Evolutionary conservation across 768 basidiomycete genomes (phyloP), one percentile per base, ranked within the genome.

Genomic region (Mycena albidolilacea): DNA sequence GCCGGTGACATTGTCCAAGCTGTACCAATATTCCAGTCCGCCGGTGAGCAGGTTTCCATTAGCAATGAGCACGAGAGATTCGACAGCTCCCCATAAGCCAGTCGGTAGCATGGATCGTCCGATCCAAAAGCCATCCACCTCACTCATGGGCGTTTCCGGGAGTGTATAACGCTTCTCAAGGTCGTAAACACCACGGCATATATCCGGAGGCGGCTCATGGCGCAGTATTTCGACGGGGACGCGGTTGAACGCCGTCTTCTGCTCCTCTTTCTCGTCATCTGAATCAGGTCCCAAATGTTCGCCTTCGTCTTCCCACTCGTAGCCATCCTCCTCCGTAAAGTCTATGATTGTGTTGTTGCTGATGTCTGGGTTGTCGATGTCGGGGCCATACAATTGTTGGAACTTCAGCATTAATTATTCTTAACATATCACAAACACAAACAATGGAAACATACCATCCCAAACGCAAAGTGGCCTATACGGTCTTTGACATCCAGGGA

Each of bases 301-400:
- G 43, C 69, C 41, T 1, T 9, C 11, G 17, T 38, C 10, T 3
- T 43, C 43, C 43, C 43, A 19, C 21, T 64, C 57, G 43, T 44
- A 73, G 2, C 62, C 71, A 21, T 64, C 67, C 30, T 73, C 71
- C 55, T 68, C 67, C n/a, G 30, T 21, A 15, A 58, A 73, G 7
- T n/a, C 1, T 5, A 15, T n/a, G 37, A 69, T 57, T 41, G 66
- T 68, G 55, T 73, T 68, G 37, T 73, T 64, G 60, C 58, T 54
- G 0, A 35, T 41, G 23, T 64, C 71, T n/a, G 52, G 71, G 35
- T 44, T 19, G 4, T 23, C 21, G 8, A 30, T 6, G 41, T 65
- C 23, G 21, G n/a, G 19, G 8, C 10, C 64, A 6, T 63, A 64
- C 2, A 41, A 21, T 0, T 57, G 46, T 38, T 74, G 64, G 46